Conservation (phyloP, 208 protist genomes). For the Trypanosoma melophagium region DNA sequence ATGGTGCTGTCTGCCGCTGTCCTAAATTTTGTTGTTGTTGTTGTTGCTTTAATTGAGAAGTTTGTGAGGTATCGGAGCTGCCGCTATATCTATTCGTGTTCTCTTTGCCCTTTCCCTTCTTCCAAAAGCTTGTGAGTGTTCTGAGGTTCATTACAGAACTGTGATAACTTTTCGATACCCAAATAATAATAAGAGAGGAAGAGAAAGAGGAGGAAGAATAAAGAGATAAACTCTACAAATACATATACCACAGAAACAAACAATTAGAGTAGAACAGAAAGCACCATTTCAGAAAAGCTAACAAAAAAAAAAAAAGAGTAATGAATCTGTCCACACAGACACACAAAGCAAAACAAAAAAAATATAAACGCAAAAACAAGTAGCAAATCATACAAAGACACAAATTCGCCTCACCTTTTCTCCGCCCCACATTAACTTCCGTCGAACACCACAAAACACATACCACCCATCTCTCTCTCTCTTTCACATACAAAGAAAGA, state of each 20-base stretch:
- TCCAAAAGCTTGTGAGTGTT: conserved; percentile 26
- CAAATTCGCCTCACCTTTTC: neutral
- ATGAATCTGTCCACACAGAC: neutral
- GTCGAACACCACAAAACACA: too few species aligned
- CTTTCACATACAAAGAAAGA: neutral
- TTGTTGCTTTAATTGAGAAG: neutral
- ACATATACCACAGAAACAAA: too few species aligned
- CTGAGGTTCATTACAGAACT: conserved; percentile 24
- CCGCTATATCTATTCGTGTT: neutral
- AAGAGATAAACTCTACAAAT: neutral
- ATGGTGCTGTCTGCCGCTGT: neutral
- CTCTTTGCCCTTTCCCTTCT: conserved; percentile 4
- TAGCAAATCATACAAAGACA: conserved; percentile 4
- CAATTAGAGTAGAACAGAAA: too few species aligned
- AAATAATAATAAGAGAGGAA: conserved; percentile 1
- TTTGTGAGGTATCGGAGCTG: neutral
- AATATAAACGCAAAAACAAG: conserved; percentile 14
- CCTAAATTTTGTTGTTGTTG: neutral
- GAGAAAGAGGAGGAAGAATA: neutral
- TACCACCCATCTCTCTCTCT: too few species aligned
- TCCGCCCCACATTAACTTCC: too few species aligned
- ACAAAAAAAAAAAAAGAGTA: too few species aligned
- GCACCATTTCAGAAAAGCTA: too few species aligned
- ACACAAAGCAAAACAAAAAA: neutral
- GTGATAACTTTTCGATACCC: neutral